Evolutionary conservation across 768 basidiomycete species (phyloP).

Genomic region (Tubosaeta sp.): DNA sequence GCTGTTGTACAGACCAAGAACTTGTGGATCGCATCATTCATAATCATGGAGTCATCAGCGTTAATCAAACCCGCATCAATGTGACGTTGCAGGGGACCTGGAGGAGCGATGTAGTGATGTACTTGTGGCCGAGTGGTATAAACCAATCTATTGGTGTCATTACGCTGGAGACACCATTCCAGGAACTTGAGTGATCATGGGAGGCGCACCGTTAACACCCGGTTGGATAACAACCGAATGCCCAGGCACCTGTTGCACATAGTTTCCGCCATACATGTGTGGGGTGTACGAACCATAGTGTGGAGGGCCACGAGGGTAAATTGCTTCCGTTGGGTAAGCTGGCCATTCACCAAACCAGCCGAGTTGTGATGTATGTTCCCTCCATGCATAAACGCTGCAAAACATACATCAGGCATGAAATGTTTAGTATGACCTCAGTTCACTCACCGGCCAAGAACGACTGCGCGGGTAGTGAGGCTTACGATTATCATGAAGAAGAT

Average conservation of each 20-base stretch:
- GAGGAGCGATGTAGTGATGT: neutral
- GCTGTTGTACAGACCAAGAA: constrained; percentile 10
- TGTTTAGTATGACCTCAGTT: neutral
- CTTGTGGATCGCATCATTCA: constrained; percentile 6
- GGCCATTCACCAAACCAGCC: constrained; percentile 76
- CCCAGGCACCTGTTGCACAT: constrained; percentile 51
- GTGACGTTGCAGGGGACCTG: neutral
- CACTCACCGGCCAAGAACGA: constrained; percentile 29
- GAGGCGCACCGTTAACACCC: constrained; percentile 52
- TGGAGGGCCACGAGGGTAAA: constrained; percentile 18
- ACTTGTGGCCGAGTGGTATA: neutral
- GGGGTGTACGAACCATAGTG: constrained; percentile 35
- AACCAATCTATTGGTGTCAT: constrained; percentile 1
- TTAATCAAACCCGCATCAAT: neutral
- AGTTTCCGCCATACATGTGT: constrained; percentile 23
- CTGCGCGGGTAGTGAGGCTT: constrained; percentile 44
- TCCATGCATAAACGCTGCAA: constrained; percentile 30
- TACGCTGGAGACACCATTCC: constrained; percentile 22
- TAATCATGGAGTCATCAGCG: constrained; percentile 8
- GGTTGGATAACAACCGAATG: constrained; percentile 69
- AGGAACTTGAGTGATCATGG: constrained; percentile 61
- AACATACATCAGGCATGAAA: neutral
- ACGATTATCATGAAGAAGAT: constrained; percentile 55
- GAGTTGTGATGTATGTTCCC: constrained; percentile 46
- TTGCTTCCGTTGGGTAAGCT: constrained; percentile 41